Evolutionary conservation across 2,329 filamentous ascomycete species (phyloP), one percentile per base, ranked within the genome.

Genomic region (Fusarium sp.): DNA sequence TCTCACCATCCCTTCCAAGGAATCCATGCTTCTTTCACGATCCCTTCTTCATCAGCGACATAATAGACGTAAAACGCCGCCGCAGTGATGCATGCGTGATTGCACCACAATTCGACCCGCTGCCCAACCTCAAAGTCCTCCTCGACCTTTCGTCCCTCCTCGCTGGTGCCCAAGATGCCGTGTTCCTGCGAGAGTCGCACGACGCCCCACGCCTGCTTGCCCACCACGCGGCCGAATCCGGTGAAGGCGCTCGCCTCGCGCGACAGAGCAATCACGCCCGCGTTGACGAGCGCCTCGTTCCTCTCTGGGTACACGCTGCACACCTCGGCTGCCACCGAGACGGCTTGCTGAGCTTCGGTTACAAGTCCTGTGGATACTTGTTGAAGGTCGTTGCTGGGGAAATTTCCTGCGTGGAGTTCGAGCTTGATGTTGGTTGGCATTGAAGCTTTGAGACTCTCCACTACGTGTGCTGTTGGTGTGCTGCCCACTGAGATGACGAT

Each of bases 371-470:
- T 84, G 2, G 81, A 81, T 3, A 84, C 79, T 62, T 84, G 82
- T 40, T 84, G 82, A 17, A 84, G 81, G 40, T 84, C 82, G n/a
- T 83, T 82, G 35, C 77, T 77, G 4, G 81, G 81, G 57, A 82
- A 84, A 66, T 84, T 83, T 17, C 81, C 82, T 11, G 82, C 82
- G 38, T 84, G 82, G 4, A 84, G 70, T 69, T 84, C 82, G 1
- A 84, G 62, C n/a, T 76, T 79, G 20, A 84, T 66, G 30, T 81
- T 82, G 6, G 71, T 54, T 0, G 82, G 81, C 17, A 79, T 73
- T 4, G 73, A 72, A 0, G 78, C 76, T 57, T 80, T 80, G 12
- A 82, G 69, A n/a, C 71, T 78, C 37, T 77, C 69, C 1, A 81
- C 79, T 2, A 83, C 82, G 43, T 84, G 82, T 0, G 82, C 82